Evolutionary conservation across 805 yeast genomes (phyloP).

Genomic region (Kodamaea leandrae): DNA sequence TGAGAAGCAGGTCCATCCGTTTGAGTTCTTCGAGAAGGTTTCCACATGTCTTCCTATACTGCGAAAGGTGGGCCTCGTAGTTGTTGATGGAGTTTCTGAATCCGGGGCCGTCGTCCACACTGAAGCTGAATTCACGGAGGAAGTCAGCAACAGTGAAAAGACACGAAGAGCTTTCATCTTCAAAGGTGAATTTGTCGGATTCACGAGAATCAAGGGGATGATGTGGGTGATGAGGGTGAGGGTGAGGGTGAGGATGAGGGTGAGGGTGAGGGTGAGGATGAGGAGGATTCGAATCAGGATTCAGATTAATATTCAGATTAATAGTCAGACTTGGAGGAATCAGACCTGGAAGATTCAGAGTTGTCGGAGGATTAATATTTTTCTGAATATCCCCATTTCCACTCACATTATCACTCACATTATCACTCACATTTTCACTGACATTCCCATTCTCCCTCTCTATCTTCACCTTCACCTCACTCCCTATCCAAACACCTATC

Average conservation of each 20-base stretch:
- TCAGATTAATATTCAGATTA: no score
- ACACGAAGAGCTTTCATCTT: no score
- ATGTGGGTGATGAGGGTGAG: no score
- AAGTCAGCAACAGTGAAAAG: constrained; percentile 18
- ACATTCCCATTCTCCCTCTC: neutral
- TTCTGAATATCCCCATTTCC: neutral
- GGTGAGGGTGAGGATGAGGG: neutral
- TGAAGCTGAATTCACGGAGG: constrained; percentile 32
- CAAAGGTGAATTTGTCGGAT: no score
- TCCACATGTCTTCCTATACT: constrained; percentile 23
- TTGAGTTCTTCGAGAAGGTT: constrained; percentile 32
- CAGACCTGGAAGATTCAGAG: neutral
- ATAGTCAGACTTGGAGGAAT: no score
- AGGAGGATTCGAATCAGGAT: no score
- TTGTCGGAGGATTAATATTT: neutral
- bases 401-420: neutral
- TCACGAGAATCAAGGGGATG: no score
- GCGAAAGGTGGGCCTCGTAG: constrained; percentile 32
- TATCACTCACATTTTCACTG: neutral
- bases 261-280: no score
- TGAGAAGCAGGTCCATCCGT: constrained; percentile 26
- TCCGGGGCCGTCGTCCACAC: constrained; percentile 44
- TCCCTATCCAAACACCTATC: constrained; percentile 28
- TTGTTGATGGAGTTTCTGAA: constrained; percentile 31
- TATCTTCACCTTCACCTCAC: constrained; percentile 7